Conservation (phyloP, 139 green algal species). For the Chlamydomonas incerta region DNA sequence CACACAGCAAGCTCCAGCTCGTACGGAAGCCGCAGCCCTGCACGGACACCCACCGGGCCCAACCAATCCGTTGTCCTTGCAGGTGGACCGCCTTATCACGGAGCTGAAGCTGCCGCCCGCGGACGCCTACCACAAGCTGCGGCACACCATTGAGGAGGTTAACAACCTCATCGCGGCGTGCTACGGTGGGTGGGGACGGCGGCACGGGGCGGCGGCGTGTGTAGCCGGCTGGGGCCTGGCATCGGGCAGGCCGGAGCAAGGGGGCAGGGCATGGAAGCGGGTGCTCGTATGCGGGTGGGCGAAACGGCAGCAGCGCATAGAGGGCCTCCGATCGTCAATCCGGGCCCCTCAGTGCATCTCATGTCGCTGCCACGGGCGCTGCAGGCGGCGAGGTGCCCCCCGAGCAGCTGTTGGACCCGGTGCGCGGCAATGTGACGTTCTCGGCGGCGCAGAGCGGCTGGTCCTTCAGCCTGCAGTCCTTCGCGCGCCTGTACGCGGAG, state of each 20-base stretch:
- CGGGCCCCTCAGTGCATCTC: no score
- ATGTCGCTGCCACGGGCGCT: no score
- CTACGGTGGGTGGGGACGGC: neutral
- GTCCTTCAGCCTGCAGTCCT: conserved; percentile 94
- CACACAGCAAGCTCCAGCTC: no score
- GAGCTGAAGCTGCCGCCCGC: conserved; percentile 97
- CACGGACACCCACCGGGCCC: no score
- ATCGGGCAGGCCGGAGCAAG: no score
- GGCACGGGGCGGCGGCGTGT: no score
- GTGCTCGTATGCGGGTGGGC: no score
- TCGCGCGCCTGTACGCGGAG: conserved; percentile 87
- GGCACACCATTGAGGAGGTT: conserved; percentile 97
- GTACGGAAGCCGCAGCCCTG: no score
- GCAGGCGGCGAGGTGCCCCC: conserved; percentile 39
- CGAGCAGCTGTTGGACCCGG: conserved; percentile 74
- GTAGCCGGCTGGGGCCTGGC: no score
- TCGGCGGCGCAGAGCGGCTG: conserved; percentile 79
- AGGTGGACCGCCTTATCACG: conserved; percentile 94
- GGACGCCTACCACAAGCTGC: conserved; percentile 99
- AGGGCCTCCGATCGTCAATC: no score
- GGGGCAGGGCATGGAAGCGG: no score
- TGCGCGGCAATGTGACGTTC: conserved; percentile 94
- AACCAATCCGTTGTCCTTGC: neutral
- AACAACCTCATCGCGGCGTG: conserved; percentile 75
- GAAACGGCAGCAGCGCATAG: no score